These are phyloP conservation scores for Daldinia childiae DNA, from an alignment of 495 filamentous ascomycete genomes.

Conservation along the genomic window DNA sequence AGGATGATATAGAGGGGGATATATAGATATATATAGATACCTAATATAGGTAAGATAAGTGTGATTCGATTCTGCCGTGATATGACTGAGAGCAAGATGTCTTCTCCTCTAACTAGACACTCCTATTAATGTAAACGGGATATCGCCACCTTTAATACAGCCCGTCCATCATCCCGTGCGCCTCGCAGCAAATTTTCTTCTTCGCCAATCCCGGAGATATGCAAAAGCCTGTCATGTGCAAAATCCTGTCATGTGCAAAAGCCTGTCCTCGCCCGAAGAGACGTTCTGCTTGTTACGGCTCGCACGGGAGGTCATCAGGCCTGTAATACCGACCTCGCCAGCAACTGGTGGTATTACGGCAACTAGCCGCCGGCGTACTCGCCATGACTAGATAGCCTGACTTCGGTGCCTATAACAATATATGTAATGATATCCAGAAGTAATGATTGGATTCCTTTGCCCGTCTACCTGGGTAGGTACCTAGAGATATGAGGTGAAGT, in stretches of 20 bases:
- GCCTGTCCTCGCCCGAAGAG: constrained; percentile 22
- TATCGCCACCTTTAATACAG: background rate
- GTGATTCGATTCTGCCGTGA: background rate
- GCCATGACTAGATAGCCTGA: background rate
- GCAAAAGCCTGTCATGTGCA: constrained; percentile 24
- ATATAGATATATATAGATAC: too few relatives aligned
- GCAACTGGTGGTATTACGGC: background rate
- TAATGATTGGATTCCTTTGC: background rate
- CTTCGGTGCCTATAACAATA: background rate
- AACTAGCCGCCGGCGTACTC: constrained; percentile 1
- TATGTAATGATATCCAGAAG: background rate
- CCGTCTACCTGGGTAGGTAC: too few relatives aligned
- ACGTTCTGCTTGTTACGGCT: background rate
- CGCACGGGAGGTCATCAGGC: background rate
- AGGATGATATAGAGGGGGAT: background rate
- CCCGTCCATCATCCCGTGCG: background rate
- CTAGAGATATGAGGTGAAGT: background rate
- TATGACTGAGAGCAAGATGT: background rate
- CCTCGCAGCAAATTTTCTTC: background rate
- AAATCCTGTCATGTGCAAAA: constrained; percentile 13
- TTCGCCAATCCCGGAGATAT: constrained; percentile 5
- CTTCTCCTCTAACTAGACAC: background rate
- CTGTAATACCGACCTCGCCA: background rate
- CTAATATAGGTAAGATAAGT: background rate
- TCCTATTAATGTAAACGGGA: background rate